Evolutionary conservation across 371 early-diverging fungal species (phyloP).

Genomic region (Apophysomyces trapeziformis): DNA sequence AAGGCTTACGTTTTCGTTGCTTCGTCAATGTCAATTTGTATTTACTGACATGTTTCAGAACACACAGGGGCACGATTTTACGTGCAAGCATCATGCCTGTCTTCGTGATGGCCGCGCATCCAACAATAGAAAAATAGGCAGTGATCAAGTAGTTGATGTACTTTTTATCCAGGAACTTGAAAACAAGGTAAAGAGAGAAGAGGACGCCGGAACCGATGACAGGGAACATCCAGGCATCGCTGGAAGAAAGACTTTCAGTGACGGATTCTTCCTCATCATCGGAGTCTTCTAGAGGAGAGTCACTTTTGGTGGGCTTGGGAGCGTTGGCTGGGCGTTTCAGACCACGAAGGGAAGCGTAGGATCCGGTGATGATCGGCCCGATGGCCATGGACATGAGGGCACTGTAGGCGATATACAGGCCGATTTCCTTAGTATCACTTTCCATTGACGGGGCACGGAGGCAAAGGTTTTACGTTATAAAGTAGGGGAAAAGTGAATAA

Average conservation of each 20-base stretch:
- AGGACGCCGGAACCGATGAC: conserved; percentile 87
- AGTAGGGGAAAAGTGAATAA: conserved; percentile 15
- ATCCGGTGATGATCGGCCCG: conserved; percentile 87
- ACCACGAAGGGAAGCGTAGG: conserved; percentile 72
- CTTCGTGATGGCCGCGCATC: conserved; percentile 78
- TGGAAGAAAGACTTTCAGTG: conserved; percentile 79
- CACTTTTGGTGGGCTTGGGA: conserved; percentile 36
- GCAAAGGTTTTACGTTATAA: background rate
- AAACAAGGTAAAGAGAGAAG: conserved; percentile 84
- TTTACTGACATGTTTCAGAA: conserved; percentile 61
- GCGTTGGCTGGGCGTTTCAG: conserved; percentile 68
- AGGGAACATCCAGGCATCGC: conserved; percentile 95
- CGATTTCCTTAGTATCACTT: conserved; percentile 27
- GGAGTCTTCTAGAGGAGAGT: conserved; percentile 44
- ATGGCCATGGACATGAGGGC: conserved; percentile 91
- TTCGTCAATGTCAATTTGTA: conserved; percentile 76
- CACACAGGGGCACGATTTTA: conserved; percentile 48
- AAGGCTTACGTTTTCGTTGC: conserved; percentile 67
- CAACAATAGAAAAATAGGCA: conserved; percentile 87
- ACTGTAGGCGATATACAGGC: conserved; percentile 80
- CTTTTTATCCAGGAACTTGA: conserved; percentile 83
- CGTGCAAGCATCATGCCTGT: conserved; percentile 60
- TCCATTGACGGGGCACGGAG: conserved; percentile 5
- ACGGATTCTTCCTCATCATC: conserved; percentile 66
- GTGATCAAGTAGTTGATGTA: conserved; percentile 87